Base-by-base conservation (phyloP, 768 basidiomycete genomes). In the Mycena vitilis region DNA sequence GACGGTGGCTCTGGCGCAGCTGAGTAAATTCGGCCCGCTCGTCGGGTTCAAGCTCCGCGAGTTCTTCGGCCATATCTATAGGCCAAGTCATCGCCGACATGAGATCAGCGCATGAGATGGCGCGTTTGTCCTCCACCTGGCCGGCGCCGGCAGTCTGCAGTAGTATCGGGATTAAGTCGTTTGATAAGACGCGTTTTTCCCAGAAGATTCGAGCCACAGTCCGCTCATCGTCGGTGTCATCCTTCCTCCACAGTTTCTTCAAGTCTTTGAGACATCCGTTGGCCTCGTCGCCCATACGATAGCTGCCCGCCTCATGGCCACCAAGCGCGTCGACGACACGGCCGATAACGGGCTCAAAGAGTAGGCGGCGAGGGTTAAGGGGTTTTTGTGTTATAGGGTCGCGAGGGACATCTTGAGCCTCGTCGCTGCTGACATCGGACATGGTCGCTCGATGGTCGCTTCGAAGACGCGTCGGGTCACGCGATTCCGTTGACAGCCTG, bases 71-170 rank as follows among this genome's bases (percentile, higher is more conserved):
- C 70, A 99, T 84, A 78, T 99, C 95, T 61, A 99, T 97, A 0
- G 98, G 98, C 98, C 98, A 99, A 1, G 97, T 99, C 94, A 99
- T 94, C 0, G 96, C 96, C 0, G 95, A 94, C 77, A 99, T 91
- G 25, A 99, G 83, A 76, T 99, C 98, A 11, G 90, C 91, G 70
- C 91, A 92, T 0, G 91, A 88, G 34, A 97, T 86, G 0, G 94
- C 95, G 55, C 93, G 85, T 73, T 91, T 93, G 79, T 56, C 37
- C 54, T 56, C 54, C 38, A 56, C 54, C 13, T 40, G 54, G 54
- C 54, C 54, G 4, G 54, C 54, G 23, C 54, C 54, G 4, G 54
- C 54, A 16, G 54, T 56, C 54, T 37, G 36, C 38, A 56, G 38
- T n/a, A 56, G 38, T 56, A 56, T 56, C 84, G 78, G 54, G 54